Evolutionary conservation across 768 basidiomycete species (phyloP).

Genomic region (Lanmaoa rubissima): DNA sequence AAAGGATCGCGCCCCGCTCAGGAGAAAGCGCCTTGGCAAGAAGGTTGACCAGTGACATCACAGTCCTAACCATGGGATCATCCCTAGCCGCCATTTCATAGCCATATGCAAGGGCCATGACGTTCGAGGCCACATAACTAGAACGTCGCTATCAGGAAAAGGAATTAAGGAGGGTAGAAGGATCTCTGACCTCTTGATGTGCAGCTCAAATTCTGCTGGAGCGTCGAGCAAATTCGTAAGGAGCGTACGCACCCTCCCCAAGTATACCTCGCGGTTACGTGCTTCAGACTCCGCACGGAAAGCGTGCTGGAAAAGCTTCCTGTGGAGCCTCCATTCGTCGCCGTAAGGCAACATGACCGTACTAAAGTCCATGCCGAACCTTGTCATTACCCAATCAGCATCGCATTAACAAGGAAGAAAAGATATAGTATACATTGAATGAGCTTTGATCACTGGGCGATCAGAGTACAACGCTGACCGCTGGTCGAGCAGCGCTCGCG

Average conservation of each 20-base stretch:
- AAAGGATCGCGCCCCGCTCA: slow-evolving; percentile 17
- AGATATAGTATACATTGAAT: slow-evolving; percentile 10
- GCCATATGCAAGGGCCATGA: slow-evolving; percentile 27
- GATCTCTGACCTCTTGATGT: slow-evolving; percentile 19
- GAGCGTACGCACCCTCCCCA: slow-evolving; percentile 19
- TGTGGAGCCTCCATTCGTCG: slow-evolving; percentile 31
- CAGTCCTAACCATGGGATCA: slow-evolving; percentile 24
- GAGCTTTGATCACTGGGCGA: slow-evolving; percentile 19
- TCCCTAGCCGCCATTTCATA: slow-evolving; percentile 18
- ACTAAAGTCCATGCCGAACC: slow-evolving; percentile 29
- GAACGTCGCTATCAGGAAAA: neutral
- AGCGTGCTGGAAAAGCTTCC: slow-evolving; percentile 30
- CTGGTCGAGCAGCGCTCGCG: slow-evolving; percentile 26
- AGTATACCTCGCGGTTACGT: slow-evolving; percentile 21
- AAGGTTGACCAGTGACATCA: slow-evolving; percentile 17
- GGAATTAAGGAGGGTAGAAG: neutral
- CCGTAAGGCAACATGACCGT: slow-evolving; percentile 30
- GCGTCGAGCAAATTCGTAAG: slow-evolving; percentile 20
- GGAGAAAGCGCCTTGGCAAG: slow-evolving; percentile 22
- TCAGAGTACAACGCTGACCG: slow-evolving; percentile 30
- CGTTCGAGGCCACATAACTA: slow-evolving; percentile 27
- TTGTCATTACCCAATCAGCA: slow-evolving; percentile 2
- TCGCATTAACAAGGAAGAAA: neutral
- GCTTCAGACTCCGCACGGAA: slow-evolving; percentile 23
- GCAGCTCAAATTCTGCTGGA: slow-evolving; percentile 24